Evolutionary conservation across 768 basidiomycete species (phyloP), one percentile per base, ranked within the genome.

Genomic region (Polyporus arcularius): DNA sequence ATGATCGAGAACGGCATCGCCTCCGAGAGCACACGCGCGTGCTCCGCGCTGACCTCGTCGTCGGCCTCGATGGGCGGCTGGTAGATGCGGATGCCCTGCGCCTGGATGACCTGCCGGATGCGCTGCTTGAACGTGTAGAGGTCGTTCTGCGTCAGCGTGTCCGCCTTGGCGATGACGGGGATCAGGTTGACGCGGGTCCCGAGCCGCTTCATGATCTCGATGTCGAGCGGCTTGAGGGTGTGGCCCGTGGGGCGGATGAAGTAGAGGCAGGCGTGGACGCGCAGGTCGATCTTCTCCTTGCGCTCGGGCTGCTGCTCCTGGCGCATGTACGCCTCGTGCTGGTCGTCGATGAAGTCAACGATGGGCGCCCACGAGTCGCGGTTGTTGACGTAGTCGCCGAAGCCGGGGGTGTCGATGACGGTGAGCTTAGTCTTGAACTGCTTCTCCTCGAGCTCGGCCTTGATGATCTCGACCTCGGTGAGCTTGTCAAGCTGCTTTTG

Each of bases 371-470:
- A 99, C 18, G 94, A 96, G 76, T 98, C 97, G 58, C 94, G 87
- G 85, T 99, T 99, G 92, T 99, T 99, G 79, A 99, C 96, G 71
- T 98, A 98, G 89, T 99, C 97, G 40, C 97, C 97, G 65, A 98
- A 99, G 31, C 97, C 97, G 56, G 97, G 97, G 11, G 96, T 98
- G 76, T 99, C 97, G 66, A 99, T 96, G 73, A 98, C 97, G 16
- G 92, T 96, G 65, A 99, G 87, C 82, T 98, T 98, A 82, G 98
- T 96, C 77, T 95, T 96, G 87, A 98, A 98, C 73, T 94, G 91
- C 74, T 96, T 94, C 77, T 98, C 97, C 78, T 98, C 97, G 26
- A 99, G 86, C 79, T 98, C 96, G 14, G 96, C 97, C 82, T 99
- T 99, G 83, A 98, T 94, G 55, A 99, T 96, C 72, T 98, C 97